phyloP scores from a whole-genome alignment of 2,329 filamentous ascomycete species.

The Trichophyton simii region DNA sequence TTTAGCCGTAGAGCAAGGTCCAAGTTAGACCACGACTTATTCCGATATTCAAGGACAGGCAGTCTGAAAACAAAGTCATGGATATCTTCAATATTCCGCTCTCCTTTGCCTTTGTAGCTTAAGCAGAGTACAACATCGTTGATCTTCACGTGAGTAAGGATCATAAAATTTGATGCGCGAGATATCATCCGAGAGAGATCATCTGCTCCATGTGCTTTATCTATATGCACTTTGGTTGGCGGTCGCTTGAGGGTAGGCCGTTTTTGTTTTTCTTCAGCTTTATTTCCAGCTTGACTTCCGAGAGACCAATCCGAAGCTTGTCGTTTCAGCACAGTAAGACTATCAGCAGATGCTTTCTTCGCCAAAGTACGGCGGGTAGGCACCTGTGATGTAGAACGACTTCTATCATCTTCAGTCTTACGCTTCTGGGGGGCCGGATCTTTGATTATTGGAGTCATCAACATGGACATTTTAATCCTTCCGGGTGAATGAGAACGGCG shows the following conservation, averaged over 20 bases:
- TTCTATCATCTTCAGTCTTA: conserved; percentile 16
- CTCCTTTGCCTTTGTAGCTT: conserved; percentile 90
- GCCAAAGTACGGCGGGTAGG: conserved; percentile 22
- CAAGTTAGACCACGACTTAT: conserved; percentile 98
- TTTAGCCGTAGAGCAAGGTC: conserved; percentile 87
- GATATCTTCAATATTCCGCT: conserved; percentile 90
- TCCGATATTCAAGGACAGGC: conserved; percentile 86
- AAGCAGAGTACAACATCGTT: conserved; percentile 90
- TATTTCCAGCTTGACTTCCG: conserved; percentile 20
- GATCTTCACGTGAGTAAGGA: conserved; percentile 86
- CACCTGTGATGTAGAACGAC: conserved; percentile 14
- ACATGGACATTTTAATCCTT: not conserved
- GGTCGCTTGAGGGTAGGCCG: conserved; percentile 35
- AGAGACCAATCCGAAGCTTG: conserved; percentile 27
- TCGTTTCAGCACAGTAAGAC: conserved; percentile 26
- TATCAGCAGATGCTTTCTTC: conserved; percentile 34
- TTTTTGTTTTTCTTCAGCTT: conserved; percentile 36
- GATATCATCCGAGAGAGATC: conserved; percentile 95
- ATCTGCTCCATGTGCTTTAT: conserved; percentile 56
- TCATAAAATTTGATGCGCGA: conserved; percentile 94
- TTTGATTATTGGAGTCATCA: conserved; percentile 4
- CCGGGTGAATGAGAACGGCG: conserved; percentile 24
- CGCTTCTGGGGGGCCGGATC: conserved; percentile 6
- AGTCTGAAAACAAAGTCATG: conserved; percentile 96
- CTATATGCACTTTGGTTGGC: conserved; percentile 24